phyloP scores from a whole-genome alignment of 1,284 basidiomycete species.

The Clitocybe nebularis region DNA sequence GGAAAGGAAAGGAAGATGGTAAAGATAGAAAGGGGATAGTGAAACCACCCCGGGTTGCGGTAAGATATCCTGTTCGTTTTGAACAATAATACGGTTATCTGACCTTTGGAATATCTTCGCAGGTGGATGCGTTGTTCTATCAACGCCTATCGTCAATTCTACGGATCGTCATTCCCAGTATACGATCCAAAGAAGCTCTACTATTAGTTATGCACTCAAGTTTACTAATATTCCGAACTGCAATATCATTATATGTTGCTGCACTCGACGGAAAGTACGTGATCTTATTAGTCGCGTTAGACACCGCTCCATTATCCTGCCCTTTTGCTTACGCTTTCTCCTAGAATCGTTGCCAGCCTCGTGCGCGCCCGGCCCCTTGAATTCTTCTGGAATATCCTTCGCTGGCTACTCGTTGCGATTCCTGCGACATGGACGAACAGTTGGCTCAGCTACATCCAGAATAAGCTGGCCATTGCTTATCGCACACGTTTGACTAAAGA shows the following conservation, averaged over 20 bases:
- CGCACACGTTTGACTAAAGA: slow-evolving; percentile 84
- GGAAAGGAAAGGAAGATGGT: slow-evolving; percentile 28
- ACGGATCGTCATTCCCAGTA: slow-evolving; percentile 85
- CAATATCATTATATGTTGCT: slow-evolving; percentile 94
- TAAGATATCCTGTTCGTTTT: slow-evolving; percentile 30
- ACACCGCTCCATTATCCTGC: too few species aligned
- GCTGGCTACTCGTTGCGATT: slow-evolving; percentile 92
- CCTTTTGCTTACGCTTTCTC: slow-evolving; percentile 5
- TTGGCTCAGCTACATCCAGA: slow-evolving; percentile 93
- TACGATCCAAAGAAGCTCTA: slow-evolving; percentile 83
- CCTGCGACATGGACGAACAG: slow-evolving; percentile 97
- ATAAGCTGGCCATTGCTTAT: slow-evolving; percentile 90
- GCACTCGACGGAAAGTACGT: slow-evolving; percentile 88
- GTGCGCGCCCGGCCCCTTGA: slow-evolving; percentile 82
- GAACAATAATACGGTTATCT: slow-evolving; percentile 5
- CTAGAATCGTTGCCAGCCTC: slow-evolving; percentile 89
- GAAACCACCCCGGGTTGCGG: slow-evolving; percentile 60
- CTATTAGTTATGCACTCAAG: slow-evolving; percentile 86
- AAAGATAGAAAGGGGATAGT: slow-evolving; percentile 26
- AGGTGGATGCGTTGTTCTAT: slow-evolving; percentile 92
- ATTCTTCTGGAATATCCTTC: slow-evolving; percentile 83
- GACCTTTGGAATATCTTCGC: slow-evolving; percentile 10
- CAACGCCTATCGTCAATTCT: slow-evolving; percentile 75
- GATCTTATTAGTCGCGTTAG: too few species aligned
- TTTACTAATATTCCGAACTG: slow-evolving; percentile 85